These are phyloP conservation scores for Dianthus caryophyllus DNA, from an alignment of 148 eudicot species.

Conservation along the genomic window DNA sequence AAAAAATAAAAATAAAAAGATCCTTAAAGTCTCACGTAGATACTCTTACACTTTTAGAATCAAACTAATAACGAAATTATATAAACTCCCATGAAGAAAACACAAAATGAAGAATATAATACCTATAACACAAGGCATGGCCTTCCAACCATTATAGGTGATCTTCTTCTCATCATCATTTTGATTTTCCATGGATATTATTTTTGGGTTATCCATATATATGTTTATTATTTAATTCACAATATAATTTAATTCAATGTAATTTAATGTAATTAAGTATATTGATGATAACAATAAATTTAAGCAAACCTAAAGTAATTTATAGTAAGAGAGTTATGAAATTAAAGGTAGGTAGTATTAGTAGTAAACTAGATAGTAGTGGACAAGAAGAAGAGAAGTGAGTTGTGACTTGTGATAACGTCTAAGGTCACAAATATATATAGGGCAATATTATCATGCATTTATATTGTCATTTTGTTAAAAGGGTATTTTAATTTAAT, in stretches of 20 bases:
- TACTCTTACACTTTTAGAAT: background rate
- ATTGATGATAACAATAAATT: no score
- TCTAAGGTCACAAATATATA: background rate
- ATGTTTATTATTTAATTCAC: no score
- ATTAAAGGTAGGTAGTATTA: no score
- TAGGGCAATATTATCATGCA: no score
- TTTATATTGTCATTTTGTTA: conserved; percentile 1
- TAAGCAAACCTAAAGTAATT: background rate
- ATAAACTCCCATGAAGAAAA: background rate
- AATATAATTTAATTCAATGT: no score
- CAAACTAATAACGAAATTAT: background rate
- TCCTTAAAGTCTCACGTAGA: no score
- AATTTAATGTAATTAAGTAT: no score
- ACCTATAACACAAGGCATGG: conserved; percentile 71
- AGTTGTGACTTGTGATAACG: background rate
- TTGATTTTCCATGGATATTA: conserved; percentile 17
- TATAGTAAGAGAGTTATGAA: background rate
- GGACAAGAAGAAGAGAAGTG: background rate
- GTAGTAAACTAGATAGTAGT: no score
- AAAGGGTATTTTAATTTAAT: background rate
- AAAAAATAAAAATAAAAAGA: no score
- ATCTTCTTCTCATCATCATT: conserved; percentile 21
- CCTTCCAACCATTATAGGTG: conserved; percentile 49
- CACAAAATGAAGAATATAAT: background rate
- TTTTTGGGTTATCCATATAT: background rate